Conservation (phyloP, 1,139 yeast species). For the Taiozyma onychis region DNA sequence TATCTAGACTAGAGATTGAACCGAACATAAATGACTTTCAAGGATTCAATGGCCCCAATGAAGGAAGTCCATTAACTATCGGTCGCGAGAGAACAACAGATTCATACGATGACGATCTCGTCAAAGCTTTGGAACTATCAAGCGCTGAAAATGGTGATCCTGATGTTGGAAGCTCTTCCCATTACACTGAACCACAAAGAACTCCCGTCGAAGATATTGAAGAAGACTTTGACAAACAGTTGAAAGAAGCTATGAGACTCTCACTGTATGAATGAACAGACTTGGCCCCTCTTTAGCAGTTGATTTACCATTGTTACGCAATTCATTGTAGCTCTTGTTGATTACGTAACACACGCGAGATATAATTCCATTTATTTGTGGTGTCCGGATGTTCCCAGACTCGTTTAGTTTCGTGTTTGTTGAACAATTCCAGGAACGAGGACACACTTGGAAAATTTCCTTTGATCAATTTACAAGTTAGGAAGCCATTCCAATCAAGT, state of each 20-base stretch:
- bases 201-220: not conserved
- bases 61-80: not conserved
- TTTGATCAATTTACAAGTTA: not conserved
- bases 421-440: not conserved
- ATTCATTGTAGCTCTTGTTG: not conserved
- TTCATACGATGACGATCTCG: slow-evolving; percentile 31
- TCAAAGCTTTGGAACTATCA: slow-evolving; percentile 34
- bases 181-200: not conserved
- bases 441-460: not conserved
- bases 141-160: slow-evolving; percentile 16
- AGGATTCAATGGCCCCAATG: not conserved
- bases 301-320: not conserved
- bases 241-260: slow-evolving; percentile 20
- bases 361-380: not conserved
- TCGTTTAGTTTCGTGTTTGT: not conserved
- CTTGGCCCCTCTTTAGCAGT: not conserved
- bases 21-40: not conserved
- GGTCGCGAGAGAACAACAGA: slow-evolving; percentile 5
- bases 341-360: not conserved
- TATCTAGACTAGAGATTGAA: slow-evolving; percentile 28
- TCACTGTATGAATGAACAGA: slow-evolving; percentile 12
- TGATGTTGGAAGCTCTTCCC: not conserved
- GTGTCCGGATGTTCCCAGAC: not conserved
- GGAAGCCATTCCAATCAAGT: not conserved
- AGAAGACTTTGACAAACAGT: slow-evolving; percentile 14